Evolutionary conservation across 495 filamentous ascomycete species (phyloP).

Genomic region (Achaetomiella virescens): DNA sequence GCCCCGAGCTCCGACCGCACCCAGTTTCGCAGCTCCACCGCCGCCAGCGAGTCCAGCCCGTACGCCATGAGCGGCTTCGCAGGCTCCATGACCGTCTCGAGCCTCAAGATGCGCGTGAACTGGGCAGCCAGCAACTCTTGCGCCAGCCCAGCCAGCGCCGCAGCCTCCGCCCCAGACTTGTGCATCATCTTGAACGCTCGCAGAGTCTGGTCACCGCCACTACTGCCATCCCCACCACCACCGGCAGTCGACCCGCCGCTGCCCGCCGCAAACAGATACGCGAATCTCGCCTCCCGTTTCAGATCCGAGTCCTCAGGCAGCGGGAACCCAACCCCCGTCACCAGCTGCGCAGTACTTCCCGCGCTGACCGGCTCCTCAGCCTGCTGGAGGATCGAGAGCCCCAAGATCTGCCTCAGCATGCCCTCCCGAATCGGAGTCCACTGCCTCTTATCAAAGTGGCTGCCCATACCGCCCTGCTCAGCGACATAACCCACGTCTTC

Average conservation of each 20-base stretch:
- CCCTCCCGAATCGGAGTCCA: constrained; percentile 19
- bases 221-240: not conserved
- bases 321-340: constrained; percentile 26
- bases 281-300: not conserved
- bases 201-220: not conserved
- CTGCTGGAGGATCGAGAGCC: constrained; percentile 31
- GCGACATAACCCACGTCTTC: constrained; percentile 27
- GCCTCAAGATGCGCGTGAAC: constrained; percentile 5
- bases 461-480: constrained; percentile 12
- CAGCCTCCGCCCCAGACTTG: not conserved
- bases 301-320: constrained; percentile 15
- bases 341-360: constrained; percentile 14
- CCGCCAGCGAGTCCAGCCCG: constrained; percentile 11
- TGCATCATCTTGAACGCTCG: constrained; percentile 7
- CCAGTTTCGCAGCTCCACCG: constrained; percentile 11
- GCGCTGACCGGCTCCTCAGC: constrained; percentile 1
- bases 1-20: constrained; percentile 2
- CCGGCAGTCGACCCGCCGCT: not conserved
- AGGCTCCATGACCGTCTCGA: constrained; percentile 8
- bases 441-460: constrained; percentile 16
- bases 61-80: constrained; percentile 15
- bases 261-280: not conserved
- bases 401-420: constrained; percentile 30
- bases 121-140: not conserved
- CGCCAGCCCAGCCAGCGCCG: not conserved